Conservation (phyloP, 208 protist genomes). For the Naegleria fowleri region DNA sequence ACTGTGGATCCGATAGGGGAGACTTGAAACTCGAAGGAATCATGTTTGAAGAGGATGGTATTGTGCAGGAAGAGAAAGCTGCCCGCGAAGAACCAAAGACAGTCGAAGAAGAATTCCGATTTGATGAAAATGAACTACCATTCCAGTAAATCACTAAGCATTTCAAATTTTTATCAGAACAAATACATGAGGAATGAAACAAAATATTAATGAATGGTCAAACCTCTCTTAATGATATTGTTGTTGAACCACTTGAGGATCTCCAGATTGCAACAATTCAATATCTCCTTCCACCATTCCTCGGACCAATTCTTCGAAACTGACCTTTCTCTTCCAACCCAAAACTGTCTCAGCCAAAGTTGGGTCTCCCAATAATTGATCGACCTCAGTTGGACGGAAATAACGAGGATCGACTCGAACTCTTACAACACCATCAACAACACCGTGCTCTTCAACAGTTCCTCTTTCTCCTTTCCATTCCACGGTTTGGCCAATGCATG, state of each 20-base stretch:
- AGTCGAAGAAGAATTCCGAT: not conserved
- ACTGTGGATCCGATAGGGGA: not conserved
- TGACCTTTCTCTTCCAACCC: constrained; percentile 61
- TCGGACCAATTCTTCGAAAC: constrained; percentile 48
- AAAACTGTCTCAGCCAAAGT: constrained; percentile 81
- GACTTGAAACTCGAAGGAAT: not conserved
- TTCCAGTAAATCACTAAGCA: not conserved
- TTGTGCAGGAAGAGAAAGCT: not conserved
- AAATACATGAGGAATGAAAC: too few species aligned
- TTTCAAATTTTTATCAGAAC: too few species aligned
- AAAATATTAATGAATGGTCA: too few species aligned
- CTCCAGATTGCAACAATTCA: constrained; percentile 37
- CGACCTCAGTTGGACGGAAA: constrained; percentile 90
- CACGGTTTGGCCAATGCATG: constrained; percentile 53
- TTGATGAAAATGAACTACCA: not conserved
- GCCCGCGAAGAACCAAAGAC: not conserved
- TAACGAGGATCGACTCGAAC: constrained; percentile 68
- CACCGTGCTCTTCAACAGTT: constrained; percentile 68
- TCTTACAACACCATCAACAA: constrained; percentile 41
- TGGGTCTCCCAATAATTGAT: constrained; percentile 80
- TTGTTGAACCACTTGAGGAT: constrained; percentile 28
- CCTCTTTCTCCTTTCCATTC: constrained; percentile 67
- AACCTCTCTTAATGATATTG: constrained; percentile 35
- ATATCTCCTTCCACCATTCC: constrained; percentile 62
- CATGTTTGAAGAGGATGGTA: not conserved